Evolutionary conservation across 345 rosid genomes (phyloP).

Genomic region (Gossypium anomalum): DNA sequence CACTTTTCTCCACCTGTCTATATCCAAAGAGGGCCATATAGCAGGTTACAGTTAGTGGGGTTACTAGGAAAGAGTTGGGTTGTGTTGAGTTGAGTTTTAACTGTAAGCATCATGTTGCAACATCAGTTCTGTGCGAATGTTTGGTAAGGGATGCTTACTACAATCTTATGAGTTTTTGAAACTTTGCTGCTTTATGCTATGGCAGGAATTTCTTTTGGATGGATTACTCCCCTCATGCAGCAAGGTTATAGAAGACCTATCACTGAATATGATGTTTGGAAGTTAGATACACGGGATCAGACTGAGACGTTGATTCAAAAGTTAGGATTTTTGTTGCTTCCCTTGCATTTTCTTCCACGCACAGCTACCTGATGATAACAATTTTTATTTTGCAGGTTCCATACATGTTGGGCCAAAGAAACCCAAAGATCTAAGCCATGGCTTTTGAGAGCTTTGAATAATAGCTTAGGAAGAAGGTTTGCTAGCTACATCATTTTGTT

Average conservation of each 20-base stretch:
- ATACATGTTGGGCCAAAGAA: constrained; percentile 72
- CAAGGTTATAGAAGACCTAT: constrained; percentile 80
- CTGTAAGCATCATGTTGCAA: neutral
- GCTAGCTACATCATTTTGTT: neutral
- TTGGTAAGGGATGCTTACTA: neutral
- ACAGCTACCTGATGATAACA: neutral
- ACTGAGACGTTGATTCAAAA: constrained; percentile 62
- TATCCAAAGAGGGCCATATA: neutral
- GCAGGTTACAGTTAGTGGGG: neutral
- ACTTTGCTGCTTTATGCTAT: constrained; percentile 12
- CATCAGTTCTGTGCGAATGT: neutral
- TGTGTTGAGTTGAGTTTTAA: neutral
- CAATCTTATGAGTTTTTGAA: neutral
- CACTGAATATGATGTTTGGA: constrained; percentile 91
- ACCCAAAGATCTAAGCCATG: constrained; percentile 59
- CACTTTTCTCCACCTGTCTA: too few relatives aligned
- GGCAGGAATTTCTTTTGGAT: constrained; percentile 61
- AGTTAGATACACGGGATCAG: constrained; percentile 86
- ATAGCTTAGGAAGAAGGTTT: constrained; percentile 81
- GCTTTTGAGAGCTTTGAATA: constrained; percentile 84
- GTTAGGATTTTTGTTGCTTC: constrained; percentile 33
- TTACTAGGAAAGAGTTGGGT: neutral
- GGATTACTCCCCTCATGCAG: constrained; percentile 91
- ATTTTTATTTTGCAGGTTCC: constrained; percentile 51
- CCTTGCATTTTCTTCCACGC: constrained; percentile 17